Base-by-base conservation (phyloP, 139 green algal genomes). In the Yamagishiella unicocca region DNA sequence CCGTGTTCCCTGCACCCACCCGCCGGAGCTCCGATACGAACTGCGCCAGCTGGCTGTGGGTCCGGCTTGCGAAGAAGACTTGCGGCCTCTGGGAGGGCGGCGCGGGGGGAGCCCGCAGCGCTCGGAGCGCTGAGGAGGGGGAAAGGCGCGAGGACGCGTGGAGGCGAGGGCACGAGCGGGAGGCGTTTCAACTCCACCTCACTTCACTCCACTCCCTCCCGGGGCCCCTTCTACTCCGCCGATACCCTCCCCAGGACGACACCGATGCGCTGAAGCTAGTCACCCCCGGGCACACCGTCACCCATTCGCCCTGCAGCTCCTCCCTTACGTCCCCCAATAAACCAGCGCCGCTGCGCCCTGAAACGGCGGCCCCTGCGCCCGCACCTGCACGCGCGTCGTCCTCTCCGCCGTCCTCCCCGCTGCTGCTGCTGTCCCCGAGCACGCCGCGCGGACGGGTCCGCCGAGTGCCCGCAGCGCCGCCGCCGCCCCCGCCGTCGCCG, bases 41-140 rank as follows among this genome's bases (percentile, higher is more conserved):
- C 84, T 99, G 97, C n/a, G 93, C 95, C 37, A 99, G 95, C 94
- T 99, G 97, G 29, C 96, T 98, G 92, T 99, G 98, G 12, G 98
- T 99, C 22, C 98, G 88, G 92, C 93, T 97, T 89, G 94, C 97
- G 90, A 99, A 98, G 84, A 98, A 97, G 2, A 99, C 89, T 93
- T 99, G 96, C 37, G 82, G 67, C 42, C 4, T 50, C 2, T 42
- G 61, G 21, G 10, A 8, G 42, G 79, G 79, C 8, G 79, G 54
- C 40, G 78, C 40, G 1, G 78, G 78, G 9, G 37, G 58, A 5
- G 78, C 78, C 19, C 79, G 79, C 61, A 85, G 62, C 42, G 79
- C 61, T 40, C 79, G 77, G 17, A 73, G 38, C 9, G 77, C 77
- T 84, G 61, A 33, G 40, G 0, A 40, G 70, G 40, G 0, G 40